Evolutionary conservation across 805 yeast species (phyloP).

Genomic region (Ogataea pini): DNA sequence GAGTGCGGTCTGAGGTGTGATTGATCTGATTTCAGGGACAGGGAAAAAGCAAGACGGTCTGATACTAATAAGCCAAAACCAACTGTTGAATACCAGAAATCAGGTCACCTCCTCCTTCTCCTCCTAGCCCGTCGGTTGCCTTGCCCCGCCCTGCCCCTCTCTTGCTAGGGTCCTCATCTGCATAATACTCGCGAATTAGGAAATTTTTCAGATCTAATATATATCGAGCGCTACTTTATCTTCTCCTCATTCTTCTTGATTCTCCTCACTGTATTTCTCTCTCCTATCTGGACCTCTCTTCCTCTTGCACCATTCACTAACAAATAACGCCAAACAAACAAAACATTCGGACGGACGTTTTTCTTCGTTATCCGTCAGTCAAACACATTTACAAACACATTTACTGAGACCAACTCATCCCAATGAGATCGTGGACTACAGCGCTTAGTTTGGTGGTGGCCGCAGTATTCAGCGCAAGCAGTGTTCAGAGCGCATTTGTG

Average conservation of each 20-base stretch:
- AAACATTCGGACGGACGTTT: not conserved
- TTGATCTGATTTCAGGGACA: too few species aligned
- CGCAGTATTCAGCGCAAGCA: not conserved
- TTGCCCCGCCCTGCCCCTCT: not conserved
- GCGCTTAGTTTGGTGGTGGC: not conserved
- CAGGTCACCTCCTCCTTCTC: too few species aligned
- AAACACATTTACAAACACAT: not conserved
- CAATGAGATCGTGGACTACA: not conserved
- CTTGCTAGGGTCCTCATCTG: too few species aligned
- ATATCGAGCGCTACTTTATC: not conserved
- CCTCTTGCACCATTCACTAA: not conserved
- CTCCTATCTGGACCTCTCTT: not conserved
- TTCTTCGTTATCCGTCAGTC: not conserved
- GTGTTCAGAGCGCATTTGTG: not conserved
- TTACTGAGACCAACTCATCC: not conserved
- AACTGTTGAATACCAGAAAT: too few species aligned
- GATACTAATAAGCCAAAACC: too few species aligned
- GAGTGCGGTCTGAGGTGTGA: not conserved
- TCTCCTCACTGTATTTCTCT: too few species aligned
- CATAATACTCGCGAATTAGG: constrained; percentile 16
- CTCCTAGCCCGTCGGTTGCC: too few species aligned
- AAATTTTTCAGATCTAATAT: constrained; percentile 12
- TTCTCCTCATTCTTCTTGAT: not conserved
- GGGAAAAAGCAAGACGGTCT: too few species aligned
- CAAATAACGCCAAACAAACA: not conserved